phyloP scores from a whole-genome alignment of 441 rosid genomes.

The Jatropha multifida region DNA sequence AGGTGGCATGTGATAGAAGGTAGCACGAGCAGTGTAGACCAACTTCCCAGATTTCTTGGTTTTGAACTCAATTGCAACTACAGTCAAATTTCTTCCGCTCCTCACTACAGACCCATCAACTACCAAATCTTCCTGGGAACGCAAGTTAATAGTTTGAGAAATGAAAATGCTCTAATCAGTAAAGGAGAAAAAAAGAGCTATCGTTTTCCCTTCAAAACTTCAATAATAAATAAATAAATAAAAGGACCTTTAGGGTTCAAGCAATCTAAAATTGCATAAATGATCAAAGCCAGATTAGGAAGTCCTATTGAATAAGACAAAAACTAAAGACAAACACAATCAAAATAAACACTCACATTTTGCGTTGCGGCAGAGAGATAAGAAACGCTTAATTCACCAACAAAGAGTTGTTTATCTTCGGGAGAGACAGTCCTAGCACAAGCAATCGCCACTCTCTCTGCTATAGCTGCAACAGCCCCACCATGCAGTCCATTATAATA shows the following conservation, averaged over 20 bases:
- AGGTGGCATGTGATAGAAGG: constrained; percentile 48
- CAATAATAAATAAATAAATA: too few species aligned
- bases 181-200: background rate
- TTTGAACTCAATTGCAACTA: constrained; percentile 55
- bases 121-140: constrained; percentile 43
- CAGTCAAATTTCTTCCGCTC: constrained; percentile 69
- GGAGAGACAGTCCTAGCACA: constrained; percentile 63
- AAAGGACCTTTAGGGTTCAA: too few species aligned
- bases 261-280: too few species aligned
- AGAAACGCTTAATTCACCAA: constrained; percentile 69
- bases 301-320: too few species aligned
- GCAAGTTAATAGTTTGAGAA: background rate
- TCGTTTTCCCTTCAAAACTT: too few species aligned
- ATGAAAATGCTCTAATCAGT: background rate
- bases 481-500: constrained; percentile 61
- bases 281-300: background rate
- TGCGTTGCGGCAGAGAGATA: constrained; percentile 59
- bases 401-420: constrained; percentile 55
- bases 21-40: constrained; percentile 52
- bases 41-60: constrained; percentile 51
- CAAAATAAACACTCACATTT: constrained; percentile 31
- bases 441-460: constrained; percentile 65
- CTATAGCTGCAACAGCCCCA: constrained; percentile 63
- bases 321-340: background rate
- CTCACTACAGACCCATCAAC: constrained; percentile 63